Evolutionary conservation across 495 filamentous ascomycete species (phyloP).

Genomic region (Cercophora scortea): DNA sequence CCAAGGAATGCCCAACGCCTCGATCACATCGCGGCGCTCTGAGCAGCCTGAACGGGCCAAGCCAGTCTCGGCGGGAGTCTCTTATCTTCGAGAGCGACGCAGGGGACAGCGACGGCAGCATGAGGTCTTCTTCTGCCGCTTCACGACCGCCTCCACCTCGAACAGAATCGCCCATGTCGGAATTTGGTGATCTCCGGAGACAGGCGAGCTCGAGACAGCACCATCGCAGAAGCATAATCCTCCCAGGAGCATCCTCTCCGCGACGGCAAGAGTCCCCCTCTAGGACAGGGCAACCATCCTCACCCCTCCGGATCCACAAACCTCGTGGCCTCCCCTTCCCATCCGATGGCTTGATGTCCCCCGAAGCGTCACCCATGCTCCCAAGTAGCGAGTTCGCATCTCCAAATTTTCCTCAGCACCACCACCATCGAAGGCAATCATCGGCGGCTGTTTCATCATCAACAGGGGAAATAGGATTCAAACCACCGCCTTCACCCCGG

Average conservation of each 20-base stretch:
- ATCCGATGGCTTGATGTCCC: conserved; percentile 71
- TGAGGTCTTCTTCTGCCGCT: conserved; percentile 68
- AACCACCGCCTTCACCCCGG: conserved; percentile 73
- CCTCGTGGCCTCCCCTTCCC: conserved; percentile 64
- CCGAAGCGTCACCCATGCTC: conserved; percentile 80
- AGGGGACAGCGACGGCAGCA: conserved; percentile 77
- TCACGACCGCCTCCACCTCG: conserved; percentile 50
- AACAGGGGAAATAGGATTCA: conserved; percentile 42
- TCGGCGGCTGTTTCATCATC: conserved; percentile 72
- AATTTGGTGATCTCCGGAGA: conserved; percentile 60
- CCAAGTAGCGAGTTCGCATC: conserved; percentile 73
- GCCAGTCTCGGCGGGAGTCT: conserved; percentile 59
- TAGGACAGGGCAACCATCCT: conserved; percentile 64
- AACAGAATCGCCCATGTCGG: conserved; percentile 87
- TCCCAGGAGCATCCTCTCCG: conserved; percentile 66
- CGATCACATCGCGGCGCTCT: conserved; percentile 71
- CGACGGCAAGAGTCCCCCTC: conserved; percentile 82
- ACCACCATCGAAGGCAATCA: conserved; percentile 86
- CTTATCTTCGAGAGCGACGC: conserved; percentile 72
- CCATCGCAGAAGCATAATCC: conserved; percentile 73
- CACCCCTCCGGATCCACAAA: conserved; percentile 80
- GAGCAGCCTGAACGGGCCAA: conserved; percentile 49
- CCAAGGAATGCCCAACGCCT: conserved; percentile 84
- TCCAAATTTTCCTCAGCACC: conserved; percentile 45
- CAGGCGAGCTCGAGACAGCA: conserved; percentile 65